Base-by-base conservation (phyloP, 2,329 filamentous ascomycete genomes). In the Diaporthe destruens region DNA sequence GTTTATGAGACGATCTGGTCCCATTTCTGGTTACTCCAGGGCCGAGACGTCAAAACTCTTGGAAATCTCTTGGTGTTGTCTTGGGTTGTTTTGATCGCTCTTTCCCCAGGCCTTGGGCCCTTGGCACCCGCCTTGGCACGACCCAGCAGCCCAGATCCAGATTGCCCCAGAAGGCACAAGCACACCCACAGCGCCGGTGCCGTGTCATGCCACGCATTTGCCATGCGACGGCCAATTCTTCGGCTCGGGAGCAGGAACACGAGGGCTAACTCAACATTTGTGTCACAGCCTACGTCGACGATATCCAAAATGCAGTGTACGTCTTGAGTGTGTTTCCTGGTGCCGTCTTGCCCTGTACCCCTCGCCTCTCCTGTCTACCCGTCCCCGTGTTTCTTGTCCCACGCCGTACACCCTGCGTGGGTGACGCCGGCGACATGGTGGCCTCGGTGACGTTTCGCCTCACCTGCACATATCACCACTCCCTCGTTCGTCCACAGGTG, bases 271-370 rank as follows among this genome's bases (percentile, higher is more conserved):
- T 82, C 78, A 80, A 79, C 36, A n/a, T 55, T 36, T 72, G 76
- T 80, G 75, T 79, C 73, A 77, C 79, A 86, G 85, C 85, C 81
- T 73, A 71, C 69, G 84, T 86, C 80, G 81, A 81, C 80, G 82
- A 85, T 81, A 82, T 86, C 81, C 82, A 82, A 83, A 86, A 86
- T 85, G 83, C 83, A 80, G 83, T 86, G 85, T 86, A 86, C 75
- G 84, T 84, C 75, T 74, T 68, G 51, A 63, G 56, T 70, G 32
- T 61, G n/a, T 29, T 61, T 54, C 39, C 66, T 55, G 76, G 75
- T 76, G 76, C 72, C 74, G 54, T 71, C 23, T 75, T 44, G 42
- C 32, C 25, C 34, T 67, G 53, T 74, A 70, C 69, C 56, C 67
- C 73, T 71, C 34, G 72, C n/a, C 42, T 29, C 55, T 32, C 54